These are phyloP conservation scores for Chalciporus pseudorubinellus DNA, from an alignment of 768 basidiomycete species.

Conservation along the genomic window DNA sequence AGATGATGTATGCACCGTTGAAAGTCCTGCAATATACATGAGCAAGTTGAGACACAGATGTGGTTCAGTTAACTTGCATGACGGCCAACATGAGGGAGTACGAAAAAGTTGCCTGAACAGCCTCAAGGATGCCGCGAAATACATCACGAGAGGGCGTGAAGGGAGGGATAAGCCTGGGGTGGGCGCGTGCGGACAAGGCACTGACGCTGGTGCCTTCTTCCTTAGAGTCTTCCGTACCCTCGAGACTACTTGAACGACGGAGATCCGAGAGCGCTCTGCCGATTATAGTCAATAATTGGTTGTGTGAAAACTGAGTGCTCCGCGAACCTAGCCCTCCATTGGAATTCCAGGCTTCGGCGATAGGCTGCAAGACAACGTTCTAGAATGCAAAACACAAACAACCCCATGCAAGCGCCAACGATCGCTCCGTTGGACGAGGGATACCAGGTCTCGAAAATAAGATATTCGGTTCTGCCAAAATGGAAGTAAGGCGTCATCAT, in stretches of 20 bases:
- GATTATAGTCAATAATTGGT: background rate
- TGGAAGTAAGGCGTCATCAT: slow-evolving; percentile 71
- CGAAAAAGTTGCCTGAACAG: slow-evolving; percentile 56
- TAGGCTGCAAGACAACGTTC: slow-evolving; percentile 68
- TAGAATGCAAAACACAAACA: slow-evolving; percentile 64
- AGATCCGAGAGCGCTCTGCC: background rate
- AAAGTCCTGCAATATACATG: slow-evolving; percentile 62
- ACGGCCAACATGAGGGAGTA: slow-evolving; percentile 80
- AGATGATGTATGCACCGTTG: slow-evolving; percentile 72
- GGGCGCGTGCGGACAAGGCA: slow-evolving; percentile 9
- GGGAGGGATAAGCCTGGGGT: slow-evolving; percentile 48
- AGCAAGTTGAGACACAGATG: background rate
- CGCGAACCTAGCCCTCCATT: slow-evolving; percentile 60
- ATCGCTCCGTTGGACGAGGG: slow-evolving; percentile 70
- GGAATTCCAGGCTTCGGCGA: slow-evolving; percentile 48
- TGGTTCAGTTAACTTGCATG: slow-evolving; percentile 50
- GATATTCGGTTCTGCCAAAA: slow-evolving; percentile 59
- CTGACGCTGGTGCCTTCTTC: background rate
- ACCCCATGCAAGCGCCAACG: slow-evolving; percentile 69
- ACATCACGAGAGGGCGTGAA: slow-evolving; percentile 70
- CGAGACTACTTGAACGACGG: background rate
- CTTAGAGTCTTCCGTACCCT: slow-evolving; percentile 1
- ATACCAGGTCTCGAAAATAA: slow-evolving; percentile 66
- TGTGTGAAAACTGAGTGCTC: background rate
- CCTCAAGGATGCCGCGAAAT: slow-evolving; percentile 63